Evolutionary conservation across 345 rosid genomes (phyloP).

Genomic region (Syzygium aromaticum): DNA sequence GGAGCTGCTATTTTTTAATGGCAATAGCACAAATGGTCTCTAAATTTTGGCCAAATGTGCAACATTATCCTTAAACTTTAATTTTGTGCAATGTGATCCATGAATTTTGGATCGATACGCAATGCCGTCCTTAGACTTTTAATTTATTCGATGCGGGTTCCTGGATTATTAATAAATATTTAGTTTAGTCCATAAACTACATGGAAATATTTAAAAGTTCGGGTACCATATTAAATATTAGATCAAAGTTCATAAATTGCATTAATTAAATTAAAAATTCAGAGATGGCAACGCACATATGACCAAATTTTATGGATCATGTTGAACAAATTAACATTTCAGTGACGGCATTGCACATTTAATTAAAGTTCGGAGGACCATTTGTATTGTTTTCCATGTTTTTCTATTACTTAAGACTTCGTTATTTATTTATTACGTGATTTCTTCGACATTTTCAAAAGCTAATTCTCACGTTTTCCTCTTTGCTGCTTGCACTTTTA

Average conservation of each 20-base stretch:
- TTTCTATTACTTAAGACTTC: not conserved
- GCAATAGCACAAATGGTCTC: not conserved
- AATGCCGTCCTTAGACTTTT: fast-evolving
- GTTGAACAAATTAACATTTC: not conserved
- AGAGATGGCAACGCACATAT: fast-evolving
- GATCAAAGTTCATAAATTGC: fast-evolving
- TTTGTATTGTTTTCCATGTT: not conserved
- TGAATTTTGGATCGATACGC: fast-evolving
- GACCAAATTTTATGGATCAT: fast-evolving
- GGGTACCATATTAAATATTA: fast-evolving
- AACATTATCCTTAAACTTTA: not conserved
- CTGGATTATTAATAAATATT: not conserved
- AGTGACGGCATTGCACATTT: fast-evolving
- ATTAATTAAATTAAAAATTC: not conserved
- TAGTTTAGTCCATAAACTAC: fast-evolving
- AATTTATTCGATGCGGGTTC: fast-evolving
- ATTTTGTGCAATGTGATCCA: fast-evolving
- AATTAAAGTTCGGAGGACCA: not conserved
- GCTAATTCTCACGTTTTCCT: not conserved
- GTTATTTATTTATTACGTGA: not conserved
- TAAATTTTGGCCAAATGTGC: not conserved
- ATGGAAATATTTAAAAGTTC: not conserved
- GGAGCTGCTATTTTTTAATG: not conserved
- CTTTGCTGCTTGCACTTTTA: not conserved
- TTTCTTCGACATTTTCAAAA: not conserved